phyloP scores from a whole-genome alignment of 345 rosid species.

The Anastatica hierochuntica region DNA sequence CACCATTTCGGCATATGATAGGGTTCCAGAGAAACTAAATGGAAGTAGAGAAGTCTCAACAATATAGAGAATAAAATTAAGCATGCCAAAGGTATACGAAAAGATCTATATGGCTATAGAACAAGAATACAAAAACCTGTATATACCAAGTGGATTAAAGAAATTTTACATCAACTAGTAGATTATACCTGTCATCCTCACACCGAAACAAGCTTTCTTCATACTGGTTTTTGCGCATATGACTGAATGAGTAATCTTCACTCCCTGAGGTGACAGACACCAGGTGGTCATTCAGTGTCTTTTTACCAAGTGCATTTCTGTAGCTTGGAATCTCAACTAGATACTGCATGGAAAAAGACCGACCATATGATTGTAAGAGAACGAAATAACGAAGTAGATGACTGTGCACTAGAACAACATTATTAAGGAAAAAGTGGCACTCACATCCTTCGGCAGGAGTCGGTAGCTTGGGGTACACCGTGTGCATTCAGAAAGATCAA shows the following conservation, averaged over 20 bases:
- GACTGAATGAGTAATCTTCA: constrained; percentile 96
- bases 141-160: background rate
- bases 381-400: too few species aligned
- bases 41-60: constrained; percentile 3
- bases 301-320: constrained; percentile 65
- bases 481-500: constrained; percentile 89
- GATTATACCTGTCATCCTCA: constrained; percentile 90
- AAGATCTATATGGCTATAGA: background rate
- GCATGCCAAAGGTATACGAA: background rate
- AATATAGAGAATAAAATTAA: background rate
- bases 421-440: constrained; percentile 14
- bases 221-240: constrained; percentile 97
- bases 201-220: constrained; percentile 96
- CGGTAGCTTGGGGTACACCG: constrained; percentile 95
- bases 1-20: background rate
- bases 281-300: constrained; percentile 86
- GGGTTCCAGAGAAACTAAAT: constrained; percentile 2
- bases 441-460: constrained; percentile 79
- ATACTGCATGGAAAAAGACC: constrained; percentile 47
- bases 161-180: background rate
- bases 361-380: constrained; percentile 7
- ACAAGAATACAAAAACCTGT: too few species aligned
- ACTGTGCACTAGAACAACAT: constrained; percentile 1
- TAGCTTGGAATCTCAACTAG: constrained; percentile 70
- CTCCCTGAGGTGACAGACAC: constrained; percentile 98